Evolutionary conservation across 768 basidiomycete species (phyloP), one percentile per base, ranked within the genome.

Genomic region (Astraeus odoratus): DNA sequence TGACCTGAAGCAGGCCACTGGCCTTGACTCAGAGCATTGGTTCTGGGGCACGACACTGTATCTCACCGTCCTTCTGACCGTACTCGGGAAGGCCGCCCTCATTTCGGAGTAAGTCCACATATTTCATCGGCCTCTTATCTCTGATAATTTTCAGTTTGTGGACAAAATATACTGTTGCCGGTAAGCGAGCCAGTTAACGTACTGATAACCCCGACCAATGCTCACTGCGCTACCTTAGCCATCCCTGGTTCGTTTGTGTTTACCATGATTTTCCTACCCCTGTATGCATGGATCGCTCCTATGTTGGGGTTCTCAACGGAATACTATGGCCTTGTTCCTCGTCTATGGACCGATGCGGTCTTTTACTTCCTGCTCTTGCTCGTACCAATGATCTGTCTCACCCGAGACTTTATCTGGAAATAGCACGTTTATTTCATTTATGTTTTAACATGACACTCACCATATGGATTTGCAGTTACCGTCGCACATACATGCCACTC

Each of bases 31-130:
- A 9, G 95, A 92, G 1, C 91, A 93, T 69, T 99, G 96, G 96
- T 89, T 94, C 55, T 99, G 95, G 95, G 96, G 96, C 39, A 95
- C 92, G 10, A 88, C 86, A 19, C 67, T 98, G n/a, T 99, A 98
- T 62, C 78, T 98, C 37, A 82, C 87, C 1, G 90, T 96, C 7
- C 74, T 98, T 23, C 71, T 97, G 40, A 98, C 95, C 1, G 95
- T 98, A 3, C 79, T 99, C 7, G 96, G 94, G 34, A 98, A 99
- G 66, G 96, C 96, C 13, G 95, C 95, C 0, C 66, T 99, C 48
- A 86, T 98, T 35, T 98, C 96, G 4, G 95, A 99, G 96, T 98
- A 63, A 58, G 93, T 72, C 50, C 12, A 22, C 6, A 40, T n/a
- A 33, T 41, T 18, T 41, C 37, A 18, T 18, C 30, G 4, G 26